Base-by-base conservation (phyloP, 2,329 filamentous ascomycete species). In the Fusarium clavum region DNA sequence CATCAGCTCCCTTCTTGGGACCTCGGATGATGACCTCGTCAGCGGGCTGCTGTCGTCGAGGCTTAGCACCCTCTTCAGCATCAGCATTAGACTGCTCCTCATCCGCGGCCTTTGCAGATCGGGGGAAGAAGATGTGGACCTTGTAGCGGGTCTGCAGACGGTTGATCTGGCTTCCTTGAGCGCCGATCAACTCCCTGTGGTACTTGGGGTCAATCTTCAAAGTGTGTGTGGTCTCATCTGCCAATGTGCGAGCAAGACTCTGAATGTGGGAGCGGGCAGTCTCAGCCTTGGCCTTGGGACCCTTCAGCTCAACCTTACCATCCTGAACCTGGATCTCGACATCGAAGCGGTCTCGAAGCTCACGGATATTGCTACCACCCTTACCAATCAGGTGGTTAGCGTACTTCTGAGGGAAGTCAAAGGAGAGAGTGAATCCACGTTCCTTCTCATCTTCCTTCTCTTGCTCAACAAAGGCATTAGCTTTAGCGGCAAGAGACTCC, bases 381-480 rank as follows among this genome's bases (percentile, higher is more conserved):
- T 91, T 91, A 56, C 90, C 90, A 75, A 91, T 90, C 4, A 92
- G 87, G 78, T 97, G 92, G 80, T 97, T 97, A 69, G 94, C 94
- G 77, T 90, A 97, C 81, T 97, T 97, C 78, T 97, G 93, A 10
- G 95, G 95, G 83, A 97, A 99, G 69, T 97, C 94, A 73, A 98
- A 98, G 27, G 88, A 89, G 63, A 93, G 84, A 4, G 90, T 94
- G 81, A 94, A 97, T 46, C 93, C 94, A 64, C 95, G 92, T 82
- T 98, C 95, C 78, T 96, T 92, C 81, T 98, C 95, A 67, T 98
- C 94, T 79, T 93, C 88, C 83, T 94, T 92, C 81, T 97, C 94
- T 78, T 97, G 92, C 77, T 92, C 90, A 24, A 98, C 85, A 77
- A 97, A 98, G 9, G 88, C 88, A 62, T 88, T 81, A 57, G 97